Base-by-base conservation (phyloP, 495 filamentous ascomycete species). In the Chaetomium fimeti region DNA sequence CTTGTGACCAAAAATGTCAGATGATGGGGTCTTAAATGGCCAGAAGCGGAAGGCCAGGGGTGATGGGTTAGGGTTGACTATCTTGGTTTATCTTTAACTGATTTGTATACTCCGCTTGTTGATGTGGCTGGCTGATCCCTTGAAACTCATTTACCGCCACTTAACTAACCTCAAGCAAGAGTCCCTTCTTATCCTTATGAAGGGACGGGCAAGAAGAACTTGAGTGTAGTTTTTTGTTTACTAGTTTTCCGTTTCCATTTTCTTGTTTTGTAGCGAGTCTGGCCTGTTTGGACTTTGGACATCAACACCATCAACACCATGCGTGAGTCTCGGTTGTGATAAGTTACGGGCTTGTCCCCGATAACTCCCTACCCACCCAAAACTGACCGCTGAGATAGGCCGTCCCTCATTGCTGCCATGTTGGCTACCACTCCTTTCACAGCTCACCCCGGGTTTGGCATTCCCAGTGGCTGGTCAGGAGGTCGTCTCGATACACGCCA, bases 381-480 rank as follows among this genome's bases (percentile, higher is more conserved):
- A 20, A 22, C 18, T 55, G 15, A 29, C 24, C 27, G 15, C 7
- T 32, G 2, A 55, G 27, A 52, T 32, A 70, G 68, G 47, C 24
- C 48, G 4, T 29, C 36, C 51, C 32, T 61, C 51, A 15, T 43
- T 43, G n/a, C 49, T 70, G 9, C 15, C 60, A 61, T 68, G 62
- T 12, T 65, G 49, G 49, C 60, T 70, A 0, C 25, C 60, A 1
- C 28, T 53, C 43, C 51, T 70, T 27, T 48, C 40, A 25, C 42
- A 54, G 29, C 62, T 70, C 25, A 3, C 57, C 22, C 48, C 42
- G 7, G 24, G 48, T 60, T 57, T 40, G 13, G 66, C 66, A 11
- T 40, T 32, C 11, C 68, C 66, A 12, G 5, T 58, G 7, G 27
- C 32, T 20, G 8, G 42, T 1, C 55, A 60, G 29, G 47, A 54